Evolutionary conservation across 768 basidiomycete species (phyloP).

Genomic region (Amanita muscaria): DNA sequence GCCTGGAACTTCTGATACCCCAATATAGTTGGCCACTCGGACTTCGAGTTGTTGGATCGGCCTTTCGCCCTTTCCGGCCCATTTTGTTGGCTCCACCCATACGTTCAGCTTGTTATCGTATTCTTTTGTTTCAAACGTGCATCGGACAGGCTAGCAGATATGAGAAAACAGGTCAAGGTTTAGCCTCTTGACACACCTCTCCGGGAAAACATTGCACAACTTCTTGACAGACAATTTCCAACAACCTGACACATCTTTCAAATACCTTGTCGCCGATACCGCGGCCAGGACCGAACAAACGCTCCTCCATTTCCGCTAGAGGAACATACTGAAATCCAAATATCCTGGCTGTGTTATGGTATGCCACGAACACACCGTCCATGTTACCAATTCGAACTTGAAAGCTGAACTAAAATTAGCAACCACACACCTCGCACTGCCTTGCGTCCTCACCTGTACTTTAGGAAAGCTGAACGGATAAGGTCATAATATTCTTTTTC

Average conservation of each 20-base stretch:
- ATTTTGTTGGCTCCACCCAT: conserved; percentile 57
- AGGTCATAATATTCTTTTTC: conserved; percentile 95
- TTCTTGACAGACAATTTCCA: conserved; percentile 60
- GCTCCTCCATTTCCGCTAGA: conserved; percentile 78
- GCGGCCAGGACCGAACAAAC: conserved; percentile 51
- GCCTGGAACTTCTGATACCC: conserved; percentile 10
- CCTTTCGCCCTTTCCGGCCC: conserved; percentile 28
- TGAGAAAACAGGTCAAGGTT: no score
- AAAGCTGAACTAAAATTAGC: conserved; percentile 45
- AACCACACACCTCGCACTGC: background rate
- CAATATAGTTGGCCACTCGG: conserved; percentile 20
- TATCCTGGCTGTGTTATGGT: conserved; percentile 78
- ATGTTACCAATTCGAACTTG: conserved; percentile 95
- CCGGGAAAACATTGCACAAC: conserved; percentile 52
- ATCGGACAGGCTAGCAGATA: conserved; percentile 50
- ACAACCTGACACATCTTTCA: conserved; percentile 55
- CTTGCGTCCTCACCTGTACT: conserved; percentile 57
- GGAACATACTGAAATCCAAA: conserved; percentile 95
- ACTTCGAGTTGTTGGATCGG: conserved; percentile 57
- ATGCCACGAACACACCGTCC: conserved; percentile 89
- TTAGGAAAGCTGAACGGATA: conserved; percentile 87
- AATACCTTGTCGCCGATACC: conserved; percentile 70
- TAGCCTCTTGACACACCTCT: conserved; percentile 31
- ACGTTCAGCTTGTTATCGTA: conserved; percentile 38
- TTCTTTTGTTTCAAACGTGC: conserved; percentile 52